Base-by-base conservation (phyloP, 2,329 filamentous ascomycete genomes). In the Pseudogymnoascus sp. region DNA sequence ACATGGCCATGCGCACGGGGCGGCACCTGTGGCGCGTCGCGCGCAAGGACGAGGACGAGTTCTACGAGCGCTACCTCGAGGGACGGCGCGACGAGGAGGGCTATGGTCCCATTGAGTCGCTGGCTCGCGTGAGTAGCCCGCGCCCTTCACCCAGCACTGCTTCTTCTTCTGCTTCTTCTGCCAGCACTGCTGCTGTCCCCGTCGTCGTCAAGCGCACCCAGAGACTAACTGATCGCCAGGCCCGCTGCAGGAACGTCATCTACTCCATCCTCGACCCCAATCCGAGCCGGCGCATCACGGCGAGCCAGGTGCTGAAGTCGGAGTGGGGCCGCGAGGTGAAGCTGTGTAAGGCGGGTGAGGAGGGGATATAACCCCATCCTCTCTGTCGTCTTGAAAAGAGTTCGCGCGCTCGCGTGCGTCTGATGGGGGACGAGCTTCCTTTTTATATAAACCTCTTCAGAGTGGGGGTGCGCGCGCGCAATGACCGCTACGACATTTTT, bases 291-390 rank as follows among this genome's bases (percentile, higher is more conserved):
- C 91, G 95, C 70, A 93, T 99, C 74, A 97, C 92, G 31, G 93
- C 95, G 64, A 93, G 93, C 42, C 95, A 99, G 78, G 91, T 97
- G 64, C 86, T 99, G 72, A 96, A 96, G 77, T 97, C 93, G 4
- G 95, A 99, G 79, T 99, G 95, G 95, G 92, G 95, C 69, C 90
- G 95, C 70, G 93, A 97, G 77, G 97, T 97, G 77, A 96, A 93
- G 78, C 83, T 97, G 64, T 99, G 95, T 80, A 95, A 93, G 77
- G 93, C 95, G 66, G 95, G 93, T 69, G 91, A 97, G 78, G 93
- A 97, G 82, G 95, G 95, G 64, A 87, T 96, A 71, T 97, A 83
- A 79, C 73, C 28, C 8, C 23, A 75, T 40, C 60, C 11, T 38
- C 36, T 38, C 15, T 7, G 4, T n/a, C 15, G 33, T 15, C 36